Conservation (phyloP, 345 rosid species). For the Dimocarpus longan region DNA sequence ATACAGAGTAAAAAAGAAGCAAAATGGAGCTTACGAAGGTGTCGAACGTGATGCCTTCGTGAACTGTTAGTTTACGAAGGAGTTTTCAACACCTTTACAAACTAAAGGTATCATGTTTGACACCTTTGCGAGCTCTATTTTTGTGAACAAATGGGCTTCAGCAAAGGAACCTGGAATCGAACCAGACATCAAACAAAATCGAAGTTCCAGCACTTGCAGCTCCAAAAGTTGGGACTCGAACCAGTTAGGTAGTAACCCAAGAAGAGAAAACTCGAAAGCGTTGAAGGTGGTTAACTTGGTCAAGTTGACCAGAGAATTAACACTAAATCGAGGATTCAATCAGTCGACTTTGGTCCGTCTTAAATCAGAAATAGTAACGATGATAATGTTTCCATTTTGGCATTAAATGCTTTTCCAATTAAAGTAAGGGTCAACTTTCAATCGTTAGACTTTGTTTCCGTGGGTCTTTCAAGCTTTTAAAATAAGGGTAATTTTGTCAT, state of each 20-base stretch:
- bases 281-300: slow-evolving; percentile 53
- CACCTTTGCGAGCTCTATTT: too few relatives aligned
- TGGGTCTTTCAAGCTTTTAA: too few relatives aligned
- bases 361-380: slow-evolving; percentile 53
- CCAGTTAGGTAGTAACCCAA: slow-evolving; percentile 63
- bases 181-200: slow-evolving; percentile 48
- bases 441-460: slow-evolving; percentile 57
- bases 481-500: too few relatives aligned
- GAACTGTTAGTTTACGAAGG: too few relatives aligned
- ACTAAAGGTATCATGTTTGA: too few relatives aligned
- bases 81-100: too few relatives aligned
- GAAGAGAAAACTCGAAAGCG: slow-evolving; percentile 62
- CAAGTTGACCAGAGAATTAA: slow-evolving; percentile 54
- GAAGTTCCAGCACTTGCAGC: slow-evolving; percentile 59
- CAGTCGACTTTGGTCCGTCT: slow-evolving; percentile 55
- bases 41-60: too few relatives aligned
- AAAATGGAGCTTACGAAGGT: too few relatives aligned
- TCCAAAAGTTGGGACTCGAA: slow-evolving; percentile 46
- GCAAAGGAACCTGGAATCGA: slow-evolving; percentile 52
- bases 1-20: too few relatives aligned
- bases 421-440: slow-evolving; percentile 50
- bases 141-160: too few relatives aligned
- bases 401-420: slow-evolving; percentile 59
- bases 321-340: slow-evolving; percentile 49
- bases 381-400: slow-evolving; percentile 45